Evolutionary conservation across 202 grass and related monocot species (phyloP), one percentile per base, ranked within the genome.

Genomic region (Saccharum hybrid): DNA sequence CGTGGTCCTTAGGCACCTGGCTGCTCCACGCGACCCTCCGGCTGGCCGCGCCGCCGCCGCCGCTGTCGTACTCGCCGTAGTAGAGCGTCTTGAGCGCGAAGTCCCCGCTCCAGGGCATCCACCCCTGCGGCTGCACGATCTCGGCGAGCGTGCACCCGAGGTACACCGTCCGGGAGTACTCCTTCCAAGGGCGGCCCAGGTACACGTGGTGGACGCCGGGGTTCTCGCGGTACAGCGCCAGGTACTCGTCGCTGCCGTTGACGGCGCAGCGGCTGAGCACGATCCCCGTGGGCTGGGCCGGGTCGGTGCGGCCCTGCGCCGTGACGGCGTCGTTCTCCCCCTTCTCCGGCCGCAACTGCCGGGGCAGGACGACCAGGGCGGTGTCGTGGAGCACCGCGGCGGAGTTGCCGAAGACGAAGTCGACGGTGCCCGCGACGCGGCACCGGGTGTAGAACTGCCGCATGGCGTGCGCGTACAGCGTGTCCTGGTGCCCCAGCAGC

Each of bases 361-460:
- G 89, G 0, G 96, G 93, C 33, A 99, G 56, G 18, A 96, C 74
- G 8, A 89, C 3, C 18, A 99, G 70, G 9, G 38, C 16, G 30
- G 66, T 90, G 87, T 80, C 81, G 76, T 82, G 81, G 70, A 99
- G 92, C 16, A 99, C 45, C 4, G 96, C 3, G 0, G 93, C 96
- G 0, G 96, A 90, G 85, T 96, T 96, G 83, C 96, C 96, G 76
- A 98, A 98, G 75, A 98, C 79, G 93, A 98, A 98, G 83, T 98
- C 96, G 18, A 96, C 93, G 2, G 96, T 99, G 86, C 96, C 96
- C 56, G 96, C 59, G 56, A 96, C 90, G 81, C 84, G 96, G 87
- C 91, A 96, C 34, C 89, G 88, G 39, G 78, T 93, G 85, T 94
- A 95, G 78, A 90, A 90, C 63, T 98, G 96, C 1, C 96, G 92